These are phyloP conservation scores for Diutina pseudorugosa DNA, from an alignment of 1,139 yeast species.

Conservation along the genomic window DNA sequence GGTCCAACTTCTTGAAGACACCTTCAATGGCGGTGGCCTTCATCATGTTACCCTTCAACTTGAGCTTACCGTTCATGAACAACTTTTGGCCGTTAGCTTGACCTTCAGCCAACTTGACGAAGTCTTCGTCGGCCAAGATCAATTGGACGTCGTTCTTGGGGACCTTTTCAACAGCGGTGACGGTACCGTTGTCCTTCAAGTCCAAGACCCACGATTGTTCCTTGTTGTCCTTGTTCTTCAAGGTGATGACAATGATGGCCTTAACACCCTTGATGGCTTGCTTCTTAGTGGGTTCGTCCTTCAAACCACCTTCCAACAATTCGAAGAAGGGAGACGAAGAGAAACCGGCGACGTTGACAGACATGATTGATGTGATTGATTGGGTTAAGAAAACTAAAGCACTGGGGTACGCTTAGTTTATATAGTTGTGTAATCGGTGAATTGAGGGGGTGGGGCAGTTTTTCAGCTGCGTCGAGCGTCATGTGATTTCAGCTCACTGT, in stretches of 20 bases:
- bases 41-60: constrained; percentile 83
- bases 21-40: constrained; percentile 73
- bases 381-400: constrained; percentile 11
- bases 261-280: constrained; percentile 41
- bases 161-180: constrained; percentile 33
- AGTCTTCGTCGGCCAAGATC: constrained; percentile 49
- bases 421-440: constrained; percentile 9
- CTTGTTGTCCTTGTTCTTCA: constrained; percentile 57
- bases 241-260: constrained; percentile 54
- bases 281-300: constrained; percentile 25
- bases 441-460: constrained; percentile 4
- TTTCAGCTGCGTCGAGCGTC: constrained; percentile 1
- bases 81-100: constrained; percentile 78
- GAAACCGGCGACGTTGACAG: constrained; percentile 35
- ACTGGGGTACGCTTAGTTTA: constrained; percentile 17
- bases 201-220: constrained; percentile 62
- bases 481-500: background rate
- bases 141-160: constrained; percentile 58
- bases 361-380: constrained; percentile 13
- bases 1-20: constrained; percentile 56
- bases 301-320: constrained; percentile 28
- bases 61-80: constrained; percentile 74
- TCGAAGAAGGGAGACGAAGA: constrained; percentile 35
- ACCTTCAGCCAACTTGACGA: constrained; percentile 60
- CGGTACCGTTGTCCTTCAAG: constrained; percentile 50